A percentile compares a stretch with the other conserved stretches of the same genome.
Evolutionary conservation across 176 grass and related monocot species (phyloP).

Genomic region (Zoysia japonica): DNA sequence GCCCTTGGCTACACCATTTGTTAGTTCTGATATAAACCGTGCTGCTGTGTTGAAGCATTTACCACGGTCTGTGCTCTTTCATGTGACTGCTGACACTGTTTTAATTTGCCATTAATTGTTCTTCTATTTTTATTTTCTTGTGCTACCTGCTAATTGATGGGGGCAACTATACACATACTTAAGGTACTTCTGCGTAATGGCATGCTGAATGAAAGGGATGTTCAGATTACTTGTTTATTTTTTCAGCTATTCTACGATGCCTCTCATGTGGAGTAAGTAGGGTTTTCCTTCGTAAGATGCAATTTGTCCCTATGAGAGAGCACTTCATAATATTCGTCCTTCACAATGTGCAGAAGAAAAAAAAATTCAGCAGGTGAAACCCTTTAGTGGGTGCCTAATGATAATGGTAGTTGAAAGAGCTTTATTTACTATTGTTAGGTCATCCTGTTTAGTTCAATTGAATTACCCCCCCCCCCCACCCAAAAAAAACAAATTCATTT

Average conservation of each 20-base stretch:
- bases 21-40: no score
- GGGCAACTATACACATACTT: neutral
- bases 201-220: constrained; percentile 3
- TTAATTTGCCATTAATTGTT: no score
- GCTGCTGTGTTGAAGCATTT: no score
- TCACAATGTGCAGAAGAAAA: constrained; percentile 72
- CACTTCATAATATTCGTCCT: constrained; percentile 17
- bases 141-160: neutral
- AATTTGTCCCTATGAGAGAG: constrained; percentile 8
- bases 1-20: no score
- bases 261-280: neutral
- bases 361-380: constrained; percentile 97
- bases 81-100: no score
- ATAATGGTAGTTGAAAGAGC: constrained; percentile 45
- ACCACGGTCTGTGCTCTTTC: no score
- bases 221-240: neutral
- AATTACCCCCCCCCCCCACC: neutral
- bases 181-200: neutral
- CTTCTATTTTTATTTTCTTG: neutral
- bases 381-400: constrained; percentile 77
- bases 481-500: neutral
- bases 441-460: constrained; percentile 26
- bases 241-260: neutral
- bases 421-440: neutral
- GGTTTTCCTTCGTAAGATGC: neutral